These are phyloP conservation scores for Entomortierella beljakovae DNA, from an alignment of 192 early-diverging fungal genomes.

Conservation along the genomic window DNA sequence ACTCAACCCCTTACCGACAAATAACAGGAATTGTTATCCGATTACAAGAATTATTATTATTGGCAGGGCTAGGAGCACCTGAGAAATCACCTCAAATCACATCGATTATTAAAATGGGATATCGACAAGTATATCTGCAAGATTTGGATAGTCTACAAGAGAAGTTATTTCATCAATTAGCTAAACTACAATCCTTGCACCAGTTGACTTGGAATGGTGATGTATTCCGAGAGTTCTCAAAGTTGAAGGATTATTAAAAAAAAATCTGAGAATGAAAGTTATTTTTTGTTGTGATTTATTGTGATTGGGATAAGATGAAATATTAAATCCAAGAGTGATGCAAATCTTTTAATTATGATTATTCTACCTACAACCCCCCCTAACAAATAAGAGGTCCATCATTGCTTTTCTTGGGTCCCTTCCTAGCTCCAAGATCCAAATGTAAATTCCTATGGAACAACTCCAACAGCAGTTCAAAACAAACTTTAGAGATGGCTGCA, in stretches of 20 bases:
- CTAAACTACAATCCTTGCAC: neutral
- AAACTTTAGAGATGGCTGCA: slow-evolving; percentile 66
- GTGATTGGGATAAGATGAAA: too few relatives aligned
- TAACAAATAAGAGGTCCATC: slow-evolving; percentile 40
- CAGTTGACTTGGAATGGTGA: slow-evolving; percentile 10
- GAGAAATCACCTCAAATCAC: neutral
- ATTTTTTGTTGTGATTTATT: neutral
- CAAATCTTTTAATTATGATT: too few relatives aligned
- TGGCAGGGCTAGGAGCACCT: neutral
- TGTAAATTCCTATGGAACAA: slow-evolving; percentile 66
- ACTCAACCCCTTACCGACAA: too few relatives aligned
- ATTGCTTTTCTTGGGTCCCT: slow-evolving; percentile 33
- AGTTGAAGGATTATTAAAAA: neutral
- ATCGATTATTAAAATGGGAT: neutral
- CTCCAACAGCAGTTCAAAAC: slow-evolving; percentile 69
- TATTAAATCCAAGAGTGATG: too few relatives aligned
- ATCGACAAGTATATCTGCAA: neutral
- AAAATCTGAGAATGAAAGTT: neutral
- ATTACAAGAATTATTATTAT: neutral
- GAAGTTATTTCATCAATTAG: slow-evolving; percentile 11
- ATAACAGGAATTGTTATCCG: too few relatives aligned
- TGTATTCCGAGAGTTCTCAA: slow-evolving; percentile 4
- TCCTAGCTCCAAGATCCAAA: slow-evolving; percentile 47
- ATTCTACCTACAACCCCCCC: neutral
- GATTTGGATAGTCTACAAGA: slow-evolving; percentile 4